Percentiles rank a stretch among this genome's conserved stretches.
Evolutionary conservation across 805 yeast species (phyloP).

Genomic region (Ogataea trehalophila): DNA sequence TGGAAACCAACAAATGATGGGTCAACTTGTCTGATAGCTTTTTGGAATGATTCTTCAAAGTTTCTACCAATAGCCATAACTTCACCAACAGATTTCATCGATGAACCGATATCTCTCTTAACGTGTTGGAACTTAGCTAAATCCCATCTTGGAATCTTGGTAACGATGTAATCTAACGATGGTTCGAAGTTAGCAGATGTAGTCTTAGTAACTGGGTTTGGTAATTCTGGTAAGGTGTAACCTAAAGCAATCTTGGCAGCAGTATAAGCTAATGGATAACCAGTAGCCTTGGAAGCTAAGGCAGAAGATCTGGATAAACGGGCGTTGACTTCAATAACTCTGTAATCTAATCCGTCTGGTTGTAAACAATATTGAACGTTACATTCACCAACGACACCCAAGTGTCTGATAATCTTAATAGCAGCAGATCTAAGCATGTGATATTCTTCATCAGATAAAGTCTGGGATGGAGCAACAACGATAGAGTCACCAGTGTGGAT

Average conservation of each 20-base stretch:
- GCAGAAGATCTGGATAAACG: conserved; percentile 97
- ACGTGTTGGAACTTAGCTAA: conserved; percentile 92
- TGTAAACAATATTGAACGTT: conserved; percentile 95
- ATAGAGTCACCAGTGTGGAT: conserved; percentile 99
- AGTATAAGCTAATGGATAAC: conserved; percentile 96
- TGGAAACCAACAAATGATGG: conserved; percentile 90
- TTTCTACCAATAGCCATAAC: conserved; percentile 99
- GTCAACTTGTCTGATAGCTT: conserved; percentile 94
- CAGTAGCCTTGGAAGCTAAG: conserved; percentile 96
- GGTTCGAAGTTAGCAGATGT: conserved; percentile 98
- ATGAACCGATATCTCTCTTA: conserved; percentile 86
- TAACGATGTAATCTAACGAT: conserved; percentile 91
- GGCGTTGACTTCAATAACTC: conserved; percentile 97
- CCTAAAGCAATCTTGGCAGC: conserved; percentile 97
- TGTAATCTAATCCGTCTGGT: conserved; percentile 91
- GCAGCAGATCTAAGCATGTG: conserved; percentile 98
- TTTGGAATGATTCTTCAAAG: conserved; percentile 96
- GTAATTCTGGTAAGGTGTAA: conserved; percentile 89
- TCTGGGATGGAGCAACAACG: conserved; percentile 98
- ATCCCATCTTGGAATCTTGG: conserved; percentile 99
- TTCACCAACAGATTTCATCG: conserved; percentile 99
- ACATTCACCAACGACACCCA: conserved; percentile 99
- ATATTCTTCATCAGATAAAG: conserved; percentile 93
- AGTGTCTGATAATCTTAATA: conserved; percentile 92
- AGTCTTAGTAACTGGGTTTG: conserved; percentile 93